These are phyloP conservation scores for Daldinia childiae DNA, from an alignment of 495 filamentous ascomycete species.

Conservation along the genomic window DNA sequence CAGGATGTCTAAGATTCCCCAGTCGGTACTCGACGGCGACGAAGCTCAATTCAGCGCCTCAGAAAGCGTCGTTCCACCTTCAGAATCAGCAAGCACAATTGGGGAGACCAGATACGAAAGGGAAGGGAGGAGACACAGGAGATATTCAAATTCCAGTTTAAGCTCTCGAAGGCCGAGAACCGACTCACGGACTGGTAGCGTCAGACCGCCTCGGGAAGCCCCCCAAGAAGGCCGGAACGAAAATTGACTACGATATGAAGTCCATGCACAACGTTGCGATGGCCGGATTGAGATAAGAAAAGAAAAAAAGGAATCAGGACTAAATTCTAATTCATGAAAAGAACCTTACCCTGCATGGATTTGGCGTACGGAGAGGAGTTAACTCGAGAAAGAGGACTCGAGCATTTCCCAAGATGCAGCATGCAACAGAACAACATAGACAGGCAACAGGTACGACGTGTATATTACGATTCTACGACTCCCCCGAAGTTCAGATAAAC, in stretches of 20 bases:
- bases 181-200: conserved; percentile 12
- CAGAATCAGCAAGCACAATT: conserved; percentile 23
- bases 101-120: conserved; percentile 18
- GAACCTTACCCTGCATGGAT: conserved; percentile 32
- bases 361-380: conserved; percentile 42
- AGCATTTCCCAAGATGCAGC: conserved; percentile 29
- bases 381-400: conserved; percentile 36
- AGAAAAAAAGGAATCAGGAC: conserved; percentile 9
- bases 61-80: conserved; percentile 28
- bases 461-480: conserved; percentile 44
- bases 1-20: conserved; percentile 15
- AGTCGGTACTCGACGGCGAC: conserved; percentile 17
- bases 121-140: conserved; percentile 25
- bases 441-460: conserved; percentile 34
- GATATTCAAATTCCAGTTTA: conserved; percentile 27
- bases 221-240: conserved; percentile 22
- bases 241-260: conserved; percentile 42
- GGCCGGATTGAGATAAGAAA: conserved; percentile 42
- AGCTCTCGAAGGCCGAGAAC: conserved; percentile 20
- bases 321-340: conserved; percentile 26
- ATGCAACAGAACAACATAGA: conserved; percentile 34
- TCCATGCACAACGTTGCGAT: conserved; percentile 48
- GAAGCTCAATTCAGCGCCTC: conserved; percentile 29
- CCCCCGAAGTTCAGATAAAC: conserved; percentile 33
- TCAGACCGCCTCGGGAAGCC: conserved; percentile 12